Conservation (phyloP, 345 rosid genomes). For the Gossypioides kirkii region DNA sequence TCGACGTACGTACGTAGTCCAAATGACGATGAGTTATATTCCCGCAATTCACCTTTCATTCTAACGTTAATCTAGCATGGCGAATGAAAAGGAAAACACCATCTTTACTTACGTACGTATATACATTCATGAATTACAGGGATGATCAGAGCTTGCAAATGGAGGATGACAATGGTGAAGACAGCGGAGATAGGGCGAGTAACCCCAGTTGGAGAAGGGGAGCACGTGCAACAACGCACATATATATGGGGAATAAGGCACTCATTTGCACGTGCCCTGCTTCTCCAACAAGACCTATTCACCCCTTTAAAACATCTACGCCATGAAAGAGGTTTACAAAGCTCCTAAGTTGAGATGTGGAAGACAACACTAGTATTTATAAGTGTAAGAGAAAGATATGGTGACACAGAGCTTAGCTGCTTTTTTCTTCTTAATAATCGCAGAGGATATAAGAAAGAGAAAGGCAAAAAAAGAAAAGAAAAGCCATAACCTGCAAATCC, state of each 20-base stretch:
- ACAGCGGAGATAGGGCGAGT: neutral
- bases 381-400: constrained; percentile 21
- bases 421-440: too few relatives aligned
- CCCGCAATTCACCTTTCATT: too few relatives aligned
- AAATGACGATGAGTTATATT: too few relatives aligned
- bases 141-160: neutral
- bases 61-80: too few relatives aligned
- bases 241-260: neutral
- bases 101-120: neutral
- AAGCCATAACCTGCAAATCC: neutral
- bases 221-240: constrained; percentile 66
- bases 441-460: neutral
- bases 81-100: too few relatives aligned
- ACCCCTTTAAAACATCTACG: constrained; percentile 28
- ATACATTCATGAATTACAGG: neutral
- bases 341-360: neutral
- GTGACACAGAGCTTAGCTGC: neutral
- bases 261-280: constrained; percentile 98
- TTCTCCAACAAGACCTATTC: constrained; percentile 93
- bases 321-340: neutral
- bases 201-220: constrained; percentile 89
- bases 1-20: too few relatives aligned
- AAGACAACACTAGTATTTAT: constrained; percentile 33
- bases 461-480: neutral
- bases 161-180: too few relatives aligned